Evolutionary conservation across 2,329 filamentous ascomycete species (phyloP), one percentile per base, ranked within the genome.

Genomic region (Cladosporium austrohemisphaericum): DNA sequence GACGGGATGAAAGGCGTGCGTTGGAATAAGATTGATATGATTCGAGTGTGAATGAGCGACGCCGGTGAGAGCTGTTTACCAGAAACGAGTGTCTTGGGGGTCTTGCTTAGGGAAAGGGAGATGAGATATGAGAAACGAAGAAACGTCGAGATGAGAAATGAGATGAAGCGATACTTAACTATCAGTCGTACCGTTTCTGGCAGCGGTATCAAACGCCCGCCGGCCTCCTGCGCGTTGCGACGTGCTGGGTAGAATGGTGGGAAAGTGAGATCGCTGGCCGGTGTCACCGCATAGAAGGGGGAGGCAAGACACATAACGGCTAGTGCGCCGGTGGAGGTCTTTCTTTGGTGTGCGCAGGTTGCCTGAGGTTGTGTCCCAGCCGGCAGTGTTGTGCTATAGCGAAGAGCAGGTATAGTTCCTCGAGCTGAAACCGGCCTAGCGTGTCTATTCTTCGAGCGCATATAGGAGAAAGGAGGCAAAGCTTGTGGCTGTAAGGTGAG

Each of bases 271-370:
- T 47, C 44, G 33, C 44, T 47, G 33, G 25, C 33, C 8, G 40
- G 20, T 35, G 32, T 35, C 32, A 11, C 4, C 25, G 6, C 6
- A 11, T 38, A 20, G 36, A 23, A 38, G 36, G 37, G 40, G 26
- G 26, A 22, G 22, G n/a, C 23, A 25, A 47, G 44, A 47, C 44
- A 47, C 19, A n/a, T 13, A 47, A 38, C 44, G 44, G 44, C 32
- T 13, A 6, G 18, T 20, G 29, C 19, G 13, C 22, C 38, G 31
- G 16, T 26, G 31, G 16, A 7, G 28, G 43, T 46, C 35, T 29
- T n/a, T n/a, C 38, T 31, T 19, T 31, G 44, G 23, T 25, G 16
- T 28, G 23, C 25, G 16, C 16, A 13, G 20, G 22, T 18, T 36
- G 33, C 33, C 33, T 36, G 16, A 36, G 33, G 33, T 19, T 36